A percentile compares a stretch with the other conserved stretches of the same genome.
These are phyloP conservation scores for Fusarium scirpi DNA, from an alignment of 2,329 filamentous ascomycete genomes.

Conservation along the genomic window DNA sequence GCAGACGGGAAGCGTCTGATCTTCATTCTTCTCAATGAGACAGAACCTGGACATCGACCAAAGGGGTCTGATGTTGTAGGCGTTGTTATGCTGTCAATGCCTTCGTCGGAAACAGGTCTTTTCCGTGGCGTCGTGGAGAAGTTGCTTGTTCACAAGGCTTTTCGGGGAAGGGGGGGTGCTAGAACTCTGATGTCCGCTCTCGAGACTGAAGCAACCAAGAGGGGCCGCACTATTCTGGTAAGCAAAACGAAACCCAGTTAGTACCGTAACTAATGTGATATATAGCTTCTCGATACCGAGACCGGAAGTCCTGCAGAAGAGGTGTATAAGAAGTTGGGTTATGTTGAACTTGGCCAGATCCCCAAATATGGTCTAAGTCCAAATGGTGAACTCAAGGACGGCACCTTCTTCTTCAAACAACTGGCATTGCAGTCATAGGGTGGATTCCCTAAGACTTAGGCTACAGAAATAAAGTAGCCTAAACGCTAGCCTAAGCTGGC, in stretches of 20 bases:
- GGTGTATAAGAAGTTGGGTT: slow-evolving; percentile 68
- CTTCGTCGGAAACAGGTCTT: slow-evolving; percentile 65
- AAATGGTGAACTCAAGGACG: slow-evolving; percentile 61
- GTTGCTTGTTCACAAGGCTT: slow-evolving; percentile 66
- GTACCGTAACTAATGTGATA: background rate
- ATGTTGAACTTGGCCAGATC: slow-evolving; percentile 65
- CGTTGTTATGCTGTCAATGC: slow-evolving; percentile 66
- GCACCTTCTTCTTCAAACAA: slow-evolving; percentile 71
- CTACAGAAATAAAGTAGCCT: no score
- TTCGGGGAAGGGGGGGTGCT: slow-evolving; percentile 64
- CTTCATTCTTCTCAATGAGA: slow-evolving; percentile 61
- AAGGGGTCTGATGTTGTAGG: slow-evolving; percentile 64
- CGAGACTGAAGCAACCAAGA: slow-evolving; percentile 64
- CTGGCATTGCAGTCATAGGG: slow-evolving; percentile 48
- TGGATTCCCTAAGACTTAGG: no score
- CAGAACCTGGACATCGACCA: slow-evolving; percentile 50
- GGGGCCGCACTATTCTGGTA: slow-evolving; percentile 66
- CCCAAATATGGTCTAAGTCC: slow-evolving; percentile 65
- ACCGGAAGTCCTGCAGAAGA: slow-evolving; percentile 64
- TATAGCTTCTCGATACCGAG: slow-evolving; percentile 65
- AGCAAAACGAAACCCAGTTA: slow-evolving; percentile 43
- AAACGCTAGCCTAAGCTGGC: no score
- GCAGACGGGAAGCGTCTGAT: slow-evolving; percentile 61
- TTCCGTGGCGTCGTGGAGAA: slow-evolving; percentile 69
- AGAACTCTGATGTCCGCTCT: slow-evolving; percentile 63